phyloP scores from a whole-genome alignment of 495 filamentous ascomycete genomes.

The Sporormia fimetaria region DNA sequence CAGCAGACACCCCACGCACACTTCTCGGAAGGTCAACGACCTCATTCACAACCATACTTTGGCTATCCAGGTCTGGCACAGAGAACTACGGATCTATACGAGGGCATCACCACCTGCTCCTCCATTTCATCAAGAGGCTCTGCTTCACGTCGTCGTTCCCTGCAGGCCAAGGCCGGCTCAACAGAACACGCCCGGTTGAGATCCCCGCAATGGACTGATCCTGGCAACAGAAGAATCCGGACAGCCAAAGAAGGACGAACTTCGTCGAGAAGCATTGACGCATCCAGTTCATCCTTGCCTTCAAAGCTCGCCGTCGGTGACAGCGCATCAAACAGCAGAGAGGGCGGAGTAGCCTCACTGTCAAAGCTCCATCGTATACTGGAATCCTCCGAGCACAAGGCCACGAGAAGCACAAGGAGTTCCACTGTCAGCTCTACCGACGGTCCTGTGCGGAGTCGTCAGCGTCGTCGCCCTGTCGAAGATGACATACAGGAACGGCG shows the following conservation, averaged over 20 bases:
- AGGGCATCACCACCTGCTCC: too few species aligned
- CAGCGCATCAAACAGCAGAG: constrained; percentile 2
- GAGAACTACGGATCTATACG: too few species aligned
- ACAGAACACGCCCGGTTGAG: constrained; percentile 6
- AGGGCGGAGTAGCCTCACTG: constrained; percentile 21
- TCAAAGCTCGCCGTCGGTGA: neutral
- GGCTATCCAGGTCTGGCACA: neutral
- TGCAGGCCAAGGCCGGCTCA: constrained; percentile 5
- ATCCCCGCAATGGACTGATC: constrained; percentile 13
- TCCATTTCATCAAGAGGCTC: too few species aligned
- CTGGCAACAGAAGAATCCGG: constrained; percentile 15
- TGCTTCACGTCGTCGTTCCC: constrained; percentile 8
- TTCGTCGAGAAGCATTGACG: constrained; percentile 5
- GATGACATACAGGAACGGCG: constrained; percentile 11
- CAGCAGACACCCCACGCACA: constrained; percentile 22
- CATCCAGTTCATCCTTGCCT: constrained; percentile 11
- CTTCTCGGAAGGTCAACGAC: constrained; percentile 10
- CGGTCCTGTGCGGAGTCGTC: neutral
- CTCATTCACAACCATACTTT: constrained; percentile 5
- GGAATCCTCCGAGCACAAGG: constrained; percentile 25
- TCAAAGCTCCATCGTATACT: constrained; percentile 30
- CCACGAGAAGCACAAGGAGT: constrained; percentile 4
- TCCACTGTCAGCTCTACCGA: constrained; percentile 9
- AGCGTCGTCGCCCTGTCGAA: constrained; percentile 6
- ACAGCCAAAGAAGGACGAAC: constrained; percentile 8